Evolutionary conservation across 202 grass and related monocot species (phyloP), one percentile per base, ranked within the genome.

Genomic region (Schoenoplectus tabernaemontani): DNA sequence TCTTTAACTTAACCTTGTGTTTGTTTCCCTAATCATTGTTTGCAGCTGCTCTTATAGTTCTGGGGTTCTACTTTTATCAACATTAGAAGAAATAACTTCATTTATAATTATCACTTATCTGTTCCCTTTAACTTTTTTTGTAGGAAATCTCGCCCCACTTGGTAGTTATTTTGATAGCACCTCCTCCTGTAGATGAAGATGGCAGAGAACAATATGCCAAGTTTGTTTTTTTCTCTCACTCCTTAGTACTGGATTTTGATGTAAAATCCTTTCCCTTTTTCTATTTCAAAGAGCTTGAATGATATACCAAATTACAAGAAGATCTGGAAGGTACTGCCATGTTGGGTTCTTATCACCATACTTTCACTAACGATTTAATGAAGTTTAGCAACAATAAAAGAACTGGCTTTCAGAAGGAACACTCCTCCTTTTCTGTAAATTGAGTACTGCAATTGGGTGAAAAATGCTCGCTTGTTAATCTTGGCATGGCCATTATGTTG

Each of bases 141-240:
- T 58, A 78, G 77, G 39, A 64, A 64, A 32, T 79, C 4, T 79
- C 58, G 5, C 77, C 77, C 7, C 30, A 33, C 38, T 92, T 87
- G 80, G 51, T 97, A 11, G 84, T 93, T 72, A 39, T 97, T 48
- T 86, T 97, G 26, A 97, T 97, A 61, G 93, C 91, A 0, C 91
- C 91, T 48, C 94, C 94, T 84, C 94, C 94, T 56, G 17, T 93
- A 38, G 94, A 93, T 79, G 91, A 92, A 67, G 84, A 93, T 60
- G 94, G 91, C 36, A 89, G 94, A 56, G 88, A 93, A 86, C 77
- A 70, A 90, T 93, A 73, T 90, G 91, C 94, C 38, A 86, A 81
- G 84, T 91, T 91, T 85, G 78, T 79, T 12, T 67, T 68, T 43
- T 34, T 77, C 34, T 83, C 8, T 66, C 19, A 6, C 13, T 4